These are phyloP conservation scores for Vitis rupestris DNA, from an alignment of 164 flowering plant genomes.

Conservation along the genomic window DNA sequence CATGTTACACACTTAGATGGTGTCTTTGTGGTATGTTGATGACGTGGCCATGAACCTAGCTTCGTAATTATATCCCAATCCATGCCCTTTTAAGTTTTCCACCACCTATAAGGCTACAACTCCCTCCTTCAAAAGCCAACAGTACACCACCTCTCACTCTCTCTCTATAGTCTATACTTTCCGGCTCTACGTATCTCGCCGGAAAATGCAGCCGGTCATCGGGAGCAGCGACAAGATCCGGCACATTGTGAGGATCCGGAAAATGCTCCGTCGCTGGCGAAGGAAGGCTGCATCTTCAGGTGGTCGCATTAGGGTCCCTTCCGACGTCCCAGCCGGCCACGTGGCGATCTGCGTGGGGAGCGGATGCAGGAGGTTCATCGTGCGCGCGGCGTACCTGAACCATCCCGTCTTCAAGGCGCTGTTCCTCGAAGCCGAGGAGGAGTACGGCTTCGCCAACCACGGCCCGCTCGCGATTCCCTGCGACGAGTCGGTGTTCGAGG, in stretches of 20 bases:
- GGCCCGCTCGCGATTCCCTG: slow-evolving; percentile 43
- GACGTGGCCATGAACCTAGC: neutral
- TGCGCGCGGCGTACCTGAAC: slow-evolving; percentile 36
- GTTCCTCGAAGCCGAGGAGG: slow-evolving; percentile 34
- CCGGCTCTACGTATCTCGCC: neutral
- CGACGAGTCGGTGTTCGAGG: slow-evolving; percentile 36
- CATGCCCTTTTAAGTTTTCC: slow-evolving; percentile 2
- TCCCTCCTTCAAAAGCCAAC: neutral
- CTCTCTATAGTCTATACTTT: neutral
- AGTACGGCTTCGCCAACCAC: slow-evolving; percentile 34
- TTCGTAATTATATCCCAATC: slow-evolving; percentile 20
- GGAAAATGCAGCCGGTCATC: slow-evolving; percentile 12
- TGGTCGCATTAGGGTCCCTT: neutral
- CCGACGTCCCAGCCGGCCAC: slow-evolving; percentile 42
- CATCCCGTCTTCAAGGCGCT: slow-evolving; percentile 34
- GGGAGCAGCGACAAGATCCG: slow-evolving; percentile 19
- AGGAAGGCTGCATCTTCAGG: slow-evolving; percentile 29
- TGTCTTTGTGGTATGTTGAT: no score
- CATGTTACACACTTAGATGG: no score
- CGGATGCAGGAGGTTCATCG: slow-evolving; percentile 23
- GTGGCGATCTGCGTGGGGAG: slow-evolving; percentile 34
- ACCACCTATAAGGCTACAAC: neutral
- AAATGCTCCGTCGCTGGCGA: slow-evolving; percentile 52
- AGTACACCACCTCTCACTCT: neutral
- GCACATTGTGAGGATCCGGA: slow-evolving; percentile 38